A percentile compares a stretch with the other conserved stretches of the same genome.
phyloP scores from a whole-genome alignment of 1,284 basidiomycete genomes.

The Earliella scabrosa region DNA sequence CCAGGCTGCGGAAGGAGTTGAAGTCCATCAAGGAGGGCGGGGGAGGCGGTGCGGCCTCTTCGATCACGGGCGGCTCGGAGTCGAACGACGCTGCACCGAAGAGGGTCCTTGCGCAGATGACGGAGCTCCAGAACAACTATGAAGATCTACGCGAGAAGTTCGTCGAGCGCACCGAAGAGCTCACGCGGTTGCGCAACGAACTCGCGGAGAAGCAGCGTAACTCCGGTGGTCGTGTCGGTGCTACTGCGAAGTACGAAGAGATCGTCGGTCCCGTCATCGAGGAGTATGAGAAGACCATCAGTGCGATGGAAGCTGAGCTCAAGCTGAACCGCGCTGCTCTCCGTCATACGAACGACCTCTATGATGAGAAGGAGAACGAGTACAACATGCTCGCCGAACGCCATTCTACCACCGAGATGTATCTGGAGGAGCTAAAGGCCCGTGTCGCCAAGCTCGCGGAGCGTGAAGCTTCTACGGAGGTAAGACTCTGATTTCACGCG shows the following conservation, averaged over 20 bases:
- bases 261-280: slow-evolving; percentile 98
- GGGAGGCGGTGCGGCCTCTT: slow-evolving; percentile 27
- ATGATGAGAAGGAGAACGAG: slow-evolving; percentile 89
- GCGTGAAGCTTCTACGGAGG: slow-evolving; percentile 90
- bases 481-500: slow-evolving; percentile 36
- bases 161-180: slow-evolving; percentile 85
- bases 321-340: slow-evolving; percentile 89
- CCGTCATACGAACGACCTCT: slow-evolving; percentile 87
- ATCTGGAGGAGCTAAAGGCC: slow-evolving; percentile 84
- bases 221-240: slow-evolving; percentile 64
- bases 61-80: slow-evolving; percentile 17
- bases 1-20: slow-evolving; percentile 86
- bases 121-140: slow-evolving; percentile 81
- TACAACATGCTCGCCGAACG: slow-evolving; percentile 67
- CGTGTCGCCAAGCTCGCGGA: slow-evolving; percentile 85
- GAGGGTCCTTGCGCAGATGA: slow-evolving; percentile 76
- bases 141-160: slow-evolving; percentile 84
- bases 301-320: slow-evolving; percentile 93
- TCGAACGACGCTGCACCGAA: slow-evolving; percentile 61
- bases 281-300: slow-evolving; percentile 98
- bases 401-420: slow-evolving; percentile 81
- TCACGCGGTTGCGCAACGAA: slow-evolving; percentile 77
- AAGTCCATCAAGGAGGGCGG: slow-evolving; percentile 76
- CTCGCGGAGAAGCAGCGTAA: slow-evolving; percentile 72
- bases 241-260: slow-evolving; percentile 87